A percentile compares a stretch with the other conserved stretches of the same genome.
Conservation (phyloP, 495 filamentous ascomycete species). For the Hypomontagnella submonticulosa region DNA sequence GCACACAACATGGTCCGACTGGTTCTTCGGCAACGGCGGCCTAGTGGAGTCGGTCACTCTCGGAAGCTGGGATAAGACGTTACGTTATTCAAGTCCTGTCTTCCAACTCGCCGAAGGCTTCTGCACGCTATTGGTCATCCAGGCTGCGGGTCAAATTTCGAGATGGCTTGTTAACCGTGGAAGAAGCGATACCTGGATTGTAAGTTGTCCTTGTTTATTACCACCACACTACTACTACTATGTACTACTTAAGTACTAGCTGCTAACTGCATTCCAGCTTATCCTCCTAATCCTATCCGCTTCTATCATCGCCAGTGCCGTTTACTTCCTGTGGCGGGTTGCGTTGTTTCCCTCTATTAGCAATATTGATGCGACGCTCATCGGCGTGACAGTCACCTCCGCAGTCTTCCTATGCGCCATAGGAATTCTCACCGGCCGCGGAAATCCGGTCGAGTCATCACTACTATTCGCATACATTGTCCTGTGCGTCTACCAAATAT, state of each 20-base stretch:
- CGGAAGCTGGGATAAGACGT: conserved; percentile 86
- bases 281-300: conserved; percentile 86
- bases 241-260: neutral
- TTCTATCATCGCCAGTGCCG: conserved; percentile 88
- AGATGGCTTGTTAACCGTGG: conserved; percentile 93
- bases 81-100: conserved; percentile 93
- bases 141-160: conserved; percentile 93
- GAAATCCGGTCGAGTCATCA: conserved; percentile 95
- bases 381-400: conserved; percentile 90
- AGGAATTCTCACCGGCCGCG: conserved; percentile 93
- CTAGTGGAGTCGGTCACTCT: conserved; percentile 80
- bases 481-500: conserved; percentile 98
- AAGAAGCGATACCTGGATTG: conserved; percentile 96
- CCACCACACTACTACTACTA: neutral
- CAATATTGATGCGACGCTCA: conserved; percentile 92
- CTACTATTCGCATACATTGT: conserved; percentile 96
- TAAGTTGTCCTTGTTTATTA: conserved; percentile 58
- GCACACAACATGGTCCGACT: conserved; percentile 73
- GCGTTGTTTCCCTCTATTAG: conserved; percentile 91
- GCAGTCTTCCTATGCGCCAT: conserved; percentile 91
- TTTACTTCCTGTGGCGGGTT: conserved; percentile 97
- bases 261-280: conserved; percentile 69
- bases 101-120: conserved; percentile 97
- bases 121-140: conserved; percentile 94
- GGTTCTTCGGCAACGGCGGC: conserved; percentile 85